These are phyloP conservation scores for Diophrys appendiculata DNA, from an alignment of 73 alveolate genomes.

Conservation along the genomic window DNA sequence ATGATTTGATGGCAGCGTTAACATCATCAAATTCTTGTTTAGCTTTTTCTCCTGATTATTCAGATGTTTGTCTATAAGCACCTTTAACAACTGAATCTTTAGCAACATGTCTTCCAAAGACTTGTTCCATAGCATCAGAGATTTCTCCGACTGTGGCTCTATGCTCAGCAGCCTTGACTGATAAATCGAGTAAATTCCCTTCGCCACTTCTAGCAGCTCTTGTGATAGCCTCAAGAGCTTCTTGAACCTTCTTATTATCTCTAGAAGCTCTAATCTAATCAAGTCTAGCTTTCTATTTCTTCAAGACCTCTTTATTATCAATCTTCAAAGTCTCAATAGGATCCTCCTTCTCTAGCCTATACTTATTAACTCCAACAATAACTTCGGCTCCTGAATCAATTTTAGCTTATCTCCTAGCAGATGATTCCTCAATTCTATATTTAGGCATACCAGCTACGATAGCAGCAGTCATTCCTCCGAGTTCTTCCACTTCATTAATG, in stretches of 20 bases:
- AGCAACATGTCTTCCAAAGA: constrained; percentile 65
- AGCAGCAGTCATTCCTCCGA: constrained; percentile 80
- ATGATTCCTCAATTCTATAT: constrained; percentile 58
- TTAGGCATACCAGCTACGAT: constrained; percentile 80
- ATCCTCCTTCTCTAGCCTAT: constrained; percentile 61
- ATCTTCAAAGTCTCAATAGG: constrained; percentile 45
- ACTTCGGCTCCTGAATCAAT: constrained; percentile 73
- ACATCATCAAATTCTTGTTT: constrained; percentile 46
- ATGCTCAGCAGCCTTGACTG: constrained; percentile 66
- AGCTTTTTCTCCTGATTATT: constrained; percentile 27
- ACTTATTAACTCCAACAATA: constrained; percentile 77
- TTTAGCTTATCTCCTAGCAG: constrained; percentile 73
- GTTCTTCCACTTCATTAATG: constrained; percentile 77
- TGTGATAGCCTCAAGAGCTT: constrained; percentile 33
- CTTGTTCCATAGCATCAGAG: constrained; percentile 68
- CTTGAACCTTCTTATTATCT: constrained; percentile 42
- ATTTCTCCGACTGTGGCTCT: constrained; percentile 78
- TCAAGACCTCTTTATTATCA: constrained; percentile 61
- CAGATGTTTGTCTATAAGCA: constrained; percentile 55
- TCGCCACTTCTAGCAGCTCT: constrained; percentile 64
- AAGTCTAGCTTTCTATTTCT: constrained; percentile 55
- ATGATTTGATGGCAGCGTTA: constrained; percentile 29
- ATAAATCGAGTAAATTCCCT: constrained; percentile 67
- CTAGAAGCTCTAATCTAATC: constrained; percentile 44
- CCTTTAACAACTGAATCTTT: constrained; percentile 62